Evolutionary conservation across 2,329 filamentous ascomycete genomes (phyloP).

Genomic region (Tolypocladium paradoxum): DNA sequence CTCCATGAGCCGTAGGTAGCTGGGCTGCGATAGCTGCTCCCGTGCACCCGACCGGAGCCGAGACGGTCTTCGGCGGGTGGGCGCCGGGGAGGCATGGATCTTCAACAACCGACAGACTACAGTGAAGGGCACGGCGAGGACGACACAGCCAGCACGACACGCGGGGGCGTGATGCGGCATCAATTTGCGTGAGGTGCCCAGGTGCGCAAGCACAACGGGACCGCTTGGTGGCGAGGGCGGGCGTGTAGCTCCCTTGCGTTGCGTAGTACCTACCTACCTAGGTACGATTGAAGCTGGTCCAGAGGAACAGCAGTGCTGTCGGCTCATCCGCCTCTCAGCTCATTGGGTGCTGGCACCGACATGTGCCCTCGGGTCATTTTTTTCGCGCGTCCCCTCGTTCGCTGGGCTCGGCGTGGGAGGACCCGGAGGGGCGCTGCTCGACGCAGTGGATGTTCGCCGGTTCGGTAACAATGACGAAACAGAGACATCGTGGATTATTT

Average conservation of each 20-base stretch:
- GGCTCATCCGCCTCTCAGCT: too few relatives aligned
- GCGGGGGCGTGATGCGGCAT: neutral
- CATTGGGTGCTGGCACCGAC: neutral
- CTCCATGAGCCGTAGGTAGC: neutral
- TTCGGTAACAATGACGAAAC: conserved; percentile 8
- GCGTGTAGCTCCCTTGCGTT: neutral
- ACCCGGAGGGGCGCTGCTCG: neutral
- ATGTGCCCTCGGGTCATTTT: conserved; percentile 2
- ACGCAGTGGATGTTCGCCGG: conserved; percentile 1
- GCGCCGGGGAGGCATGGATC: neutral
- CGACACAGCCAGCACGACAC: too few relatives aligned
- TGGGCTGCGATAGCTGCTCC: neutral
- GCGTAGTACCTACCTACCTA: too few relatives aligned
- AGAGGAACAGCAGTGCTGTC: neutral
- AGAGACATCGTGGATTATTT: conserved; percentile 11
- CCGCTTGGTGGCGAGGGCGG: neutral
- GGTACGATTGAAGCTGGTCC: neutral
- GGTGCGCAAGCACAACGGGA: neutral
- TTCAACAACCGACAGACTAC: neutral
- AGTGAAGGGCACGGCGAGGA: too few relatives aligned
- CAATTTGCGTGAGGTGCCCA: too few relatives aligned
- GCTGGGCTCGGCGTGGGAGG: neutral
- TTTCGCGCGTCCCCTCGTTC: conserved; percentile 1
- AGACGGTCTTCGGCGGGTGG: conserved; percentile 3
- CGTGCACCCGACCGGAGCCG: conserved; percentile 6